Conservation (phyloP, 345 rosid species). For the Rhodomyrtus tomentosa region DNA sequence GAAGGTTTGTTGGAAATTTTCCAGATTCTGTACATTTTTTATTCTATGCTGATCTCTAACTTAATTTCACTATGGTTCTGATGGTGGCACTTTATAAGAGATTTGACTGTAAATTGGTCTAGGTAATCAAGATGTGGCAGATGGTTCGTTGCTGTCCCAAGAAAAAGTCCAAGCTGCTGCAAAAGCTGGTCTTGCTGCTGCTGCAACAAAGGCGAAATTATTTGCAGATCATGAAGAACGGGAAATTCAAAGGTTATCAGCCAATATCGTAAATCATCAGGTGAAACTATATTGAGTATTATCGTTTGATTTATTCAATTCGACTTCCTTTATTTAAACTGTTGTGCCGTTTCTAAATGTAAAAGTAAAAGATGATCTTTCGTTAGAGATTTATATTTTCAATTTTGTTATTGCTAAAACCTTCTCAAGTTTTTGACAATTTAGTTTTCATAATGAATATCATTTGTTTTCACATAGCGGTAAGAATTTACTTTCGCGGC, state of each 20-base stretch:
- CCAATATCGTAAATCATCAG: conserved; percentile 93
- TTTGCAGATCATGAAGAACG: conserved; percentile 99
- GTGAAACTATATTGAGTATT: conserved; percentile 15
- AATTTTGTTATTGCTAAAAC: neutral
- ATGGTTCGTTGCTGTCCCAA: conserved; percentile 34
- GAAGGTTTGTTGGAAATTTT: conserved; percentile 24
- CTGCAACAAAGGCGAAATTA: conserved; percentile 89
- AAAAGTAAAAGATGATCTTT: neutral
- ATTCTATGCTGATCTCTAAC: neutral
- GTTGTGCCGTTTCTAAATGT: neutral
- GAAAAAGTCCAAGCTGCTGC: conserved; percentile 77
- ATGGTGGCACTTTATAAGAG: conserved; percentile 20
- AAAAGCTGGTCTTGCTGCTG: conserved; percentile 84
- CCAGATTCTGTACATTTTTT: neutral
- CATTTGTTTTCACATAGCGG: neutral
- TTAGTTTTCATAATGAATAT: neutral
- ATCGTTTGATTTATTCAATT: neutral
- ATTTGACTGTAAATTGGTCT: conserved; percentile 21
- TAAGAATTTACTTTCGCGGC: neutral
- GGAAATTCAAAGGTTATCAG: conserved; percentile 94
- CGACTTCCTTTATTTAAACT: neutral
- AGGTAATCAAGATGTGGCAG: conserved; percentile 38
- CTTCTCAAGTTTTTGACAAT: neutral
- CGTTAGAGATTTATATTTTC: neutral
- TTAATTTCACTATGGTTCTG: neutral